Percentiles rank a stretch among this genome's conserved stretches.
Conservation (phyloP, 345 rosid genomes). For the Fremontodendron californicum region DNA sequence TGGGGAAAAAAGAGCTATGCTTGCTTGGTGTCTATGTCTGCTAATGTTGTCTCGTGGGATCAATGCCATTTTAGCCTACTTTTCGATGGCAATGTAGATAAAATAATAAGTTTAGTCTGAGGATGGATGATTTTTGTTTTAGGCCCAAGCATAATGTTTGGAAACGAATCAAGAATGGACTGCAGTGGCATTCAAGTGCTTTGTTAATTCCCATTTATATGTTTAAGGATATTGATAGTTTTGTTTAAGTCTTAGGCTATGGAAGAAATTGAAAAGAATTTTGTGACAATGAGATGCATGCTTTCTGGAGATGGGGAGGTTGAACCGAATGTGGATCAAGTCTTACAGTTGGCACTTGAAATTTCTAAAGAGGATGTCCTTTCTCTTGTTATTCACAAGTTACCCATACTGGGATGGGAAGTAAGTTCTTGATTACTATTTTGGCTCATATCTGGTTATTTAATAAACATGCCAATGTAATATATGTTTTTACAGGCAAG, state of each 20-base stretch:
- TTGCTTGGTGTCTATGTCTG: not conserved
- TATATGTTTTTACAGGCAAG: conserved; percentile 53
- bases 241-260: conserved; percentile 44
- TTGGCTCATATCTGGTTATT: not conserved
- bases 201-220: not conserved
- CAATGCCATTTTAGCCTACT: not conserved
- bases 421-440: conserved; percentile 40
- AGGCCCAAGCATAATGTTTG: not conserved
- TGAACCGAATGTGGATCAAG: conserved; percentile 79
- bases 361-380: conserved; percentile 85
- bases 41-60: not conserved
- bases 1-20: not conserved
- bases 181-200: not conserved
- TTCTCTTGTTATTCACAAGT: conserved; percentile 70
- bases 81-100: not conserved
- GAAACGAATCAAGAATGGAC: not conserved
- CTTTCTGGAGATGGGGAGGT: conserved; percentile 85
- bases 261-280: conserved; percentile 95
- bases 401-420: conserved; percentile 86
- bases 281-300: conserved; percentile 64
- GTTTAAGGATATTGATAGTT: not conserved
- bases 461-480: not conserved
- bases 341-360: conserved; percentile 66
- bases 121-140: not conserved
- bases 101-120: not conserved